Evolutionary conservation across 371 early-diverging fungal species (phyloP), one percentile per base, ranked within the genome.

Genomic region (Gilbertella persicaria): DNA sequence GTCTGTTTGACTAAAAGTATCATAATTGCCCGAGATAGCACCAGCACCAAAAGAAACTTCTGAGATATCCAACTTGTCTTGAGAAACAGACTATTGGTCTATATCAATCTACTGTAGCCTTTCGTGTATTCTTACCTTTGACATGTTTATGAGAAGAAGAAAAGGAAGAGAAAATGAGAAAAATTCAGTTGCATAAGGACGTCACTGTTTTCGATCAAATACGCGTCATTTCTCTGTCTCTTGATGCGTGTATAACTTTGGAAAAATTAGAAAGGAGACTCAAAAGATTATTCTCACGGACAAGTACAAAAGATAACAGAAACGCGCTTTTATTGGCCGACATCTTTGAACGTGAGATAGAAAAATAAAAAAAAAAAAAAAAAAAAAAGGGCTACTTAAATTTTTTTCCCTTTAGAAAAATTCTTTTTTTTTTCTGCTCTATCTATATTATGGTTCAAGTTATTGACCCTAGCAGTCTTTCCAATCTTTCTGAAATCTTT

Each of bases 391-490:
- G n/a, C n/a, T n/a, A n/a, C n/a, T n/a, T n/a, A n/a, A n/a, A n/a
- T n/a, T n/a, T 29, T 29, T 45, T 45, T 21, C 10, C 13, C 28
- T 28, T 33, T 23, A 5, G 16, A 19, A 30, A 20, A 30, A 9
- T 12, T 30, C 13, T 46, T 33, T 23, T 29, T 45, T 9, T 8
- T 47, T 35, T 28, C 17, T 17, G 3, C 14, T 23, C 1, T 24
- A 36, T 48, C 30, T 29, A 41, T n/a, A 30, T 41, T 29, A 23
- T 21, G 42, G 25, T 16, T 23, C 44, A 45, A 44, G 51, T 58
- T 25, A 60, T 51, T 39, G 97, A 96, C 67, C 94, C 94, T 47
- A 94, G 85, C 69, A 88, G 91, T 56, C 85, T 82, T 53, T 83
- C 95, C 14, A 97, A 97, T 73, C 78, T 89, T 38, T 68, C 79